Evolutionary conservation across 202 grass and related monocot genomes (phyloP), one percentile per base, ranked within the genome.

Genomic region (Carex sylvatica): DNA sequence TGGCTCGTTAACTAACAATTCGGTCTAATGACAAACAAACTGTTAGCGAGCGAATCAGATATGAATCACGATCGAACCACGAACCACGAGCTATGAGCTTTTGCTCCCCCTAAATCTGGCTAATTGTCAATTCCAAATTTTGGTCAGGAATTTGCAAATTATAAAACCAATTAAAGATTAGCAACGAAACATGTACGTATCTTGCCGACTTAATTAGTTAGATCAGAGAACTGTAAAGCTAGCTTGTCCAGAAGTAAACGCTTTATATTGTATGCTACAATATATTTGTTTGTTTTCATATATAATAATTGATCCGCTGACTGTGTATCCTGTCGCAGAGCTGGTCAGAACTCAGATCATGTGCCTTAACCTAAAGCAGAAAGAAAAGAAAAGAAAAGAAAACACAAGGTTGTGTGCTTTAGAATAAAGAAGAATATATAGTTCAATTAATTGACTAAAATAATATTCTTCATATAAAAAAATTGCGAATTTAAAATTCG

Each of bases 301-400:
- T 53, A 18, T 14, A 74, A 28, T 13, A 74, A 75, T 75, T 55
- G 47, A 75, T 55, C 72, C 6, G 2, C 72, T 31, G 71, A 75
- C 49, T 75, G 47, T 55, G 24, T 2, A 75, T 75, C 47, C 26
- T 53, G 24, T 31, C 13, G n/a, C 47, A 55, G 49, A 75, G 49
- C 72, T 75, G 72, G 26, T 75, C 72, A 55, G 72, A 54, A 75
- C 18, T 74, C 72, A 31, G 72, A 75, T 54, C 72, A 55, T 75
- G 47, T 46, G 53, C 10, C 19, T 49, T 73, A 49, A 73, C 42
- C 69, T 49, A 26, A 73, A 51, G 3, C 3, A 18, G 33, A 69
- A 40, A 46, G 1, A 46, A 70, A 36, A 33, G 0, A 40, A 69
- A 8, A 19, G 1, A 38, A 69, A 20, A 11, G 0, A 70, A 42